Base-by-base conservation (phyloP, 2,329 filamentous ascomycete genomes). In the Cryphonectria parasitica region DNA sequence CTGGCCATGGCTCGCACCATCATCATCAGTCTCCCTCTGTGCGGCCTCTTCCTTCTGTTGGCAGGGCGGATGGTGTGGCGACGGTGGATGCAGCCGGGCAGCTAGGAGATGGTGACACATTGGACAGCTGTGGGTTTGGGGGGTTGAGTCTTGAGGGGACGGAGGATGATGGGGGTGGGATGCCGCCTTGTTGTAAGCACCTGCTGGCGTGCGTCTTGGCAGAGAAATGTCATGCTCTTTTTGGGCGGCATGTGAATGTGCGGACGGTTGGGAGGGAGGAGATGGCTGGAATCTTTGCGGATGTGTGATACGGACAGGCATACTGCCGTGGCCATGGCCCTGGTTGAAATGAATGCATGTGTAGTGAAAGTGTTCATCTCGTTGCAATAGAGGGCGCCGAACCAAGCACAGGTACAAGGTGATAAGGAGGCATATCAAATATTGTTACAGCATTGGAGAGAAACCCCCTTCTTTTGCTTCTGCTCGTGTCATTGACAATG, bases 121-220 rank as follows among this genome's bases (percentile, higher is more conserved):
- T 28, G 63, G 61, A 64, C 61, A 25, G n/a, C 39, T 2, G 31
- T 78, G 71, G 76, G 39, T 88, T 89, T 74, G 88, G 89, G 0
- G 88, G 88, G 0, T 66, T 86, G 67, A 83, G 82, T 69, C 64
- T 80, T 2, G 82, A 83, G 69, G 78, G 79, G 1, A 58, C 71
- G 7, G 75, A 73, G 2, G 22, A 43, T 7, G 77, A 74, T 8
- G 76, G 31, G 10, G 36, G 36, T 28, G n/a, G 25, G 31, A n/a
- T 80, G 52, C 82, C 86, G 70, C 87, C 89, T 75, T 92, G 81
- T 69, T 99, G 95, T 79, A 98, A 98, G 82, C 95, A 99, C 80
- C 80, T 98, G 6, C 86, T 98, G 22, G 95, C 95, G 1, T 97
- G 93, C 79, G 81, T 95, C 56, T 79, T 98, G 69, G 90, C 86